Base-by-base conservation (phyloP, 805 yeast species). In the Teunomyces cretensis region DNA sequence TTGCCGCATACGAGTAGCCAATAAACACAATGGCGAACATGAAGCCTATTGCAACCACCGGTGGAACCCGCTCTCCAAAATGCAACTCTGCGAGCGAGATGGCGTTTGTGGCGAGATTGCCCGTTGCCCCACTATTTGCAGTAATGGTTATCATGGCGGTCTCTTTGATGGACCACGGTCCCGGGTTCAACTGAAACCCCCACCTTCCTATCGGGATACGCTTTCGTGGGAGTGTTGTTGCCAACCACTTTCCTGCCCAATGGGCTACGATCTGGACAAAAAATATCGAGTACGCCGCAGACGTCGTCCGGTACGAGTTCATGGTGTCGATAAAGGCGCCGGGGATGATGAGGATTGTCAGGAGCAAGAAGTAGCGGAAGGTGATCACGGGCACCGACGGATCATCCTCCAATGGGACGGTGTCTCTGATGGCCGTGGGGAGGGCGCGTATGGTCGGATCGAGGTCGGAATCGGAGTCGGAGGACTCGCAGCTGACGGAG, bases 151-250 rank as follows among this genome's bases (percentile, higher is more conserved):
- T 68, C 64, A 83, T 45, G 28, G 78, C 74, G 7, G 81, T 70
- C 52, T 78, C 83, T 46, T 78, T 77, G 35, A 78, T 70, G 4
- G 79, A 61, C 81, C 81, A 78, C 0, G 83, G 81, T 2, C 80
- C 78, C 0, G 83, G 83, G 46, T 78, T 78, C 41, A 75, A 52
- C 43, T 63, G 62, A 49, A 75, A 68, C 41, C 56, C 52, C 6
- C 55, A 42, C 8, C 57, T 52, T 5, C 60, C 33, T 4, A 53
- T 9, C 11, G 41, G 42, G 6, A 67, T 45, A 11, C 41, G 46
- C 42, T 55, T 62, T 8, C 53, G 42, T 0, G 83, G 83, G 2
- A 78, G 58, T 0, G 54, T 57, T 16, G 44, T 52, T 0, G 81
- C 78, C 39, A 78, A 51, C 67, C 70, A 72, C 43, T 68, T 64